Conservation (phyloP, 352 stramenopile species). For the Globisporangium middletonii region DNA sequence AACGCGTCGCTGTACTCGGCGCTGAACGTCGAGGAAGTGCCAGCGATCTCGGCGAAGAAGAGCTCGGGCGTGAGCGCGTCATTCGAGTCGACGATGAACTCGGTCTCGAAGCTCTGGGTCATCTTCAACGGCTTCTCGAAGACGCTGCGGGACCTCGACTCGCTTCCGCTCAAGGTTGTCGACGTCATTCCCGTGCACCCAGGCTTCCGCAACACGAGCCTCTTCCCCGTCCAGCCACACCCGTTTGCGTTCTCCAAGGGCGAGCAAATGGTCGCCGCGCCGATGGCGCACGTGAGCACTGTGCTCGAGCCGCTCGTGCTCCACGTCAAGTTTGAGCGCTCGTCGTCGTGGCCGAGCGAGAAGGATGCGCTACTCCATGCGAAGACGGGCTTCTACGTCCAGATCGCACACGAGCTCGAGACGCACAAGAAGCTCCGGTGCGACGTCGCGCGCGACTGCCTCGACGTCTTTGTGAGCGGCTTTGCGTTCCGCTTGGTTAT, state of each 20-base stretch:
- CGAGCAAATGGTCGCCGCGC: slow-evolving; percentile 43
- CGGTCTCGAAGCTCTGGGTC: slow-evolving; percentile 65
- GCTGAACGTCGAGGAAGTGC: slow-evolving; percentile 53
- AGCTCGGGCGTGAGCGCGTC: slow-evolving; percentile 29
- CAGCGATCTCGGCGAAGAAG: slow-evolving; percentile 28
- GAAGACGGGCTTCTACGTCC: slow-evolving; percentile 88
- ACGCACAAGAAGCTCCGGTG: slow-evolving; percentile 50
- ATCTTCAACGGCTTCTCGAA: slow-evolving; percentile 82
- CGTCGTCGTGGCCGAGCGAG: slow-evolving; percentile 83
- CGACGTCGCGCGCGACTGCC: slow-evolving; percentile 61
- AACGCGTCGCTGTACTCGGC: slow-evolving; percentile 63
- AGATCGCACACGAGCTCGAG: slow-evolving; percentile 79
- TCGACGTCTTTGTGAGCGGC: slow-evolving; percentile 80
- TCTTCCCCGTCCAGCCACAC: slow-evolving; percentile 78
- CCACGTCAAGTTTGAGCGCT: slow-evolving; percentile 81
- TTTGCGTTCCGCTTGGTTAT: slow-evolving; percentile 84
- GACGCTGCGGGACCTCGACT: slow-evolving; percentile 66
- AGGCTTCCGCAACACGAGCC: slow-evolving; percentile 82
- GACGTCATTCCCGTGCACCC: slow-evolving; percentile 75
- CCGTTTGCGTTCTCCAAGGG: slow-evolving; percentile 79
- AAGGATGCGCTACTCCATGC: slow-evolving; percentile 68
- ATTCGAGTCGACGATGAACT: slow-evolving; percentile 75
- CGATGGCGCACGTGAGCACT: slow-evolving; percentile 60
- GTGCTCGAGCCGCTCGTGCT: slow-evolving; percentile 70
- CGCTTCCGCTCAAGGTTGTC: slow-evolving; percentile 81